Percentiles rank a stretch among this genome's conserved stretches.
These are phyloP conservation scores for Sclerotinia sclerotiorum DNA, from an alignment of 2,329 filamentous ascomycete species.

Conservation along the genomic window DNA sequence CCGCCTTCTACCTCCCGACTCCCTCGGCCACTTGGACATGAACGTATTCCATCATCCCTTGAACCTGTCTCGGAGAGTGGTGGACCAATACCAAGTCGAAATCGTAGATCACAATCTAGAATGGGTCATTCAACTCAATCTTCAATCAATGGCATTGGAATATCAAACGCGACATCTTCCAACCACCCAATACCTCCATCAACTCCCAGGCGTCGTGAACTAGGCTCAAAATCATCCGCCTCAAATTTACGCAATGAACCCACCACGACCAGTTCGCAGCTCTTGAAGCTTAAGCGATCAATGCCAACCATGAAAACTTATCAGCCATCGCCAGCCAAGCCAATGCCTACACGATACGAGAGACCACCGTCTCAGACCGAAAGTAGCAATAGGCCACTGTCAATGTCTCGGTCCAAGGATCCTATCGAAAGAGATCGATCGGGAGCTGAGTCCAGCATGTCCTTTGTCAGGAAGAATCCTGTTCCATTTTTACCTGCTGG, in stretches of 20 bases:
- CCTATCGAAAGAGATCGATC: slow-evolving; percentile 60
- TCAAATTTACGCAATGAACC: slow-evolving; percentile 57
- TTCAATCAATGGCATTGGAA: slow-evolving; percentile 63
- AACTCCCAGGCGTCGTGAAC: slow-evolving; percentile 61
- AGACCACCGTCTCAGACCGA: slow-evolving; percentile 62
- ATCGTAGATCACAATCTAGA: slow-evolving; percentile 64
- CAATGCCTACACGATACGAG: slow-evolving; percentile 50
- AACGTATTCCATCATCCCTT: slow-evolving; percentile 72
- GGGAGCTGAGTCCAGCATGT: slow-evolving; percentile 50
- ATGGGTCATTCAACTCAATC: slow-evolving; percentile 69
- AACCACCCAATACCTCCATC: slow-evolving; percentile 54
- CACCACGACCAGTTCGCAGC: slow-evolving; percentile 64
- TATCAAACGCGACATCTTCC: slow-evolving; percentile 59
- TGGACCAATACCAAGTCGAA: slow-evolving; percentile 61
- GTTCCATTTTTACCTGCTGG: slow-evolving; percentile 80
- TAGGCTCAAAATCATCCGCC: slow-evolving; percentile 55
- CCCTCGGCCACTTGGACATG: slow-evolving; percentile 72
- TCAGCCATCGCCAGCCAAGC: slow-evolving; percentile 53
- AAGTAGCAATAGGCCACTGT: slow-evolving; percentile 47
- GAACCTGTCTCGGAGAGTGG: slow-evolving; percentile 92
- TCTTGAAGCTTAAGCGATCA: slow-evolving; percentile 65
- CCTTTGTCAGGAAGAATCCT: slow-evolving; percentile 58
- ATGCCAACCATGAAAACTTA: slow-evolving; percentile 57
- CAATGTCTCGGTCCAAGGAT: slow-evolving; percentile 64
- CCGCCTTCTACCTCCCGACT: slow-evolving; percentile 63